Evolutionary conservation across 768 basidiomycete species (phyloP), one percentile per base, ranked within the genome.

Genomic region (Termitomyces sp.): DNA sequence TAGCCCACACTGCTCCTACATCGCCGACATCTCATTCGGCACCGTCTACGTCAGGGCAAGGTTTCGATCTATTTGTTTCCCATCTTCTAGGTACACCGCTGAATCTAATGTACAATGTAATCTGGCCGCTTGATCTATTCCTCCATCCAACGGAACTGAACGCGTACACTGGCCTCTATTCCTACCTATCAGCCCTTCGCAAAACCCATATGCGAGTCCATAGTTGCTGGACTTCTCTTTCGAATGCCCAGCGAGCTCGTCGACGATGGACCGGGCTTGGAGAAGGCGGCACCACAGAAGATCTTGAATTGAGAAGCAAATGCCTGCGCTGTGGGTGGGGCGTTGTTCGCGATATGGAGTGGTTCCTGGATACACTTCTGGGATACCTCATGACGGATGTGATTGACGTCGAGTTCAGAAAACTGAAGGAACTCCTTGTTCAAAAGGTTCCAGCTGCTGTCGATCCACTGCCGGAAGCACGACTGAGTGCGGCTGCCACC

Each of bases 331-430:
- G 85, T 60, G 88, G 89, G 2, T 97, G 94, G 94, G 92, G 91
- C 1, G 81, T 89, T 33, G 88, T 94, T 8, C 75, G 92, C 66
- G 85, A 89, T 66, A 94, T 95, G 93, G 82, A 86, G 44, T 95
- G 93, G 92, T 95, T 95, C 68, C 75, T 96, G 58, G 93, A 95
- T 69, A 86, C 85, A 30, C 67, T 97, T 2, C 73, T 91, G 56
- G 86, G 85, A 11, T 95, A 97, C 70, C 83, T 93, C 60, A 91
- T 93, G 91, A 89, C 83, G 66, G 94, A 96, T 62, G 93, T 96
- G 9, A 80, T 95, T 36, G 93, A 95, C 60, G 82, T 86, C 16
- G 93, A 96, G 68, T 94, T 90, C 67, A 74, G 81, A 57, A 79
- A 82, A 63, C 73, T 96, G 63, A 89, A 88, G 68, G 82, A 78